These are phyloP conservation scores for Astrocystis sublimbata DNA, from an alignment of 495 filamentous ascomycete genomes.

Conservation along the genomic window DNA sequence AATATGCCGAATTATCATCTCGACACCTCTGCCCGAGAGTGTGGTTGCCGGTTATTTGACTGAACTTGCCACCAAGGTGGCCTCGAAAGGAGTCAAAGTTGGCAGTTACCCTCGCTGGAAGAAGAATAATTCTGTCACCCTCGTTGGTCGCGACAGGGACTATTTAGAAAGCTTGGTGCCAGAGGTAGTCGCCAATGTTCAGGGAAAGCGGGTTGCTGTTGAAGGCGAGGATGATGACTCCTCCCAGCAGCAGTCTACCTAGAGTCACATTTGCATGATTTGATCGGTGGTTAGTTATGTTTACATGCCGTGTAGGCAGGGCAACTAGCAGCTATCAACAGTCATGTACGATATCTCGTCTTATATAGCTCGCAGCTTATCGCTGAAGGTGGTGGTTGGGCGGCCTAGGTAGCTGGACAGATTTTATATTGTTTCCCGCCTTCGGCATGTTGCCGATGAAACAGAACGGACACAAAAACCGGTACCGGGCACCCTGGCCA, in stretches of 20 bases:
- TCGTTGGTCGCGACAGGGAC: constrained; percentile 68
- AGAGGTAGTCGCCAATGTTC: constrained; percentile 50
- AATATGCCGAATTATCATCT: constrained; percentile 73
- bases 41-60: constrained; percentile 79
- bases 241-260: not conserved
- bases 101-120: constrained; percentile 93
- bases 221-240: constrained; percentile 51
- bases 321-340: not conserved
- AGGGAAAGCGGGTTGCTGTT: constrained; percentile 43
- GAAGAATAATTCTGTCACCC: constrained; percentile 83
- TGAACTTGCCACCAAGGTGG: constrained; percentile 69
- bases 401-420: not conserved
- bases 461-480: not conserved
- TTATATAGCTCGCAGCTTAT: not conserved
- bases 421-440: not conserved
- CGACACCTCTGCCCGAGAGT: constrained; percentile 85
- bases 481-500: not conserved
- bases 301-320: not conserved
- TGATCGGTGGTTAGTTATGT: not conserved
- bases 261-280: not conserved
- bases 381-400: not conserved
- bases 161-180: constrained; percentile 53
- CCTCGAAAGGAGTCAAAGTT: constrained; percentile 80
- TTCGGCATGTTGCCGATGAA: not conserved
- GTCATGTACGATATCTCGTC: not conserved